Evolutionary conservation across 2,329 filamentous ascomycete species (phyloP).

Genomic region (Trichothecium roseum): DNA sequence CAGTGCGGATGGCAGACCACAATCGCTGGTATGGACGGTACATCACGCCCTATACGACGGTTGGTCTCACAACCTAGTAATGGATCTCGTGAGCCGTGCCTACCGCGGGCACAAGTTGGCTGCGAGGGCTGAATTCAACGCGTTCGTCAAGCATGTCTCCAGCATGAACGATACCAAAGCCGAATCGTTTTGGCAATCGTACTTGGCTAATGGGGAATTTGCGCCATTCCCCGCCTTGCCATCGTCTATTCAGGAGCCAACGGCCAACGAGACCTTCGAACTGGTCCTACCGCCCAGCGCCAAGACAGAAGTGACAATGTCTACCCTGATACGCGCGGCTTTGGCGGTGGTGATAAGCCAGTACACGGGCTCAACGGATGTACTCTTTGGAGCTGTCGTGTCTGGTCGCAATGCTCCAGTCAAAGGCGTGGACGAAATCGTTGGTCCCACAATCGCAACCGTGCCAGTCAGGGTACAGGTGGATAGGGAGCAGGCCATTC

Average conservation of each 20-base stretch:
- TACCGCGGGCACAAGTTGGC: no score
- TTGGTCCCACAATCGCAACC: conserved; percentile 19
- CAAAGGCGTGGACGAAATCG: conserved; percentile 12
- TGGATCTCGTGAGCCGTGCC: no score
- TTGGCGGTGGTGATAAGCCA: conserved; percentile 14
- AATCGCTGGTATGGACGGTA: no score
- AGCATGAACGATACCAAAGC: no score
- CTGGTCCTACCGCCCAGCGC: not conserved
- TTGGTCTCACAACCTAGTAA: no score
- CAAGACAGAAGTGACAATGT: conserved; percentile 5
- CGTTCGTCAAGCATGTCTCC: no score
- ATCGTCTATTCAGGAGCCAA: no score
- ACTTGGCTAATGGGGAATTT: no score
- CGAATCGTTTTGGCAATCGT: no score
- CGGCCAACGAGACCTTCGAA: no score
- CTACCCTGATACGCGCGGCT: conserved; percentile 13
- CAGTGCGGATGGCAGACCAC: not conserved
- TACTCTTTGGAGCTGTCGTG: conserved; percentile 15
- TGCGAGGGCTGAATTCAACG: not conserved
- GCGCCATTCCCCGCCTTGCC: no score
- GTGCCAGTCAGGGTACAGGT: conserved; percentile 14
- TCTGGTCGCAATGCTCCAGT: conserved; percentile 17
- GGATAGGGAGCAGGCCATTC: conserved; percentile 4
- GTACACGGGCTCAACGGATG: conserved; percentile 10
- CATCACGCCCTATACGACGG: no score